Evolutionary conservation across 441 rosid genomes (phyloP), one percentile per base, ranked within the genome.

Genomic region (Mallotus repandus): DNA sequence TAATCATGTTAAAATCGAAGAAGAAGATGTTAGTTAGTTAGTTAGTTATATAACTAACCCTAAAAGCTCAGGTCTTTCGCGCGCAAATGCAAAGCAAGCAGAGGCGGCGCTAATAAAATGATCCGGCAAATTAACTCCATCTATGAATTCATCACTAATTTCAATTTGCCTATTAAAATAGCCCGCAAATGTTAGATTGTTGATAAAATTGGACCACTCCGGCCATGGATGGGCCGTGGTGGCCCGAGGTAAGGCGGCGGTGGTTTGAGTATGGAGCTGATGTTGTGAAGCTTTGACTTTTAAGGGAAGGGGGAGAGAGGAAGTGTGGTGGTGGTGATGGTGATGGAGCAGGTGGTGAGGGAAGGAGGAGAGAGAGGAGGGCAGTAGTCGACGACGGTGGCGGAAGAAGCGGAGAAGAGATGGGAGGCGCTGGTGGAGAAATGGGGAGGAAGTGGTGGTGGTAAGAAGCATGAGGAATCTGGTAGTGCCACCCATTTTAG

Each of bases 81-180:
- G 85, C 10, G 98, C 93, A 60, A 92, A 79, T 5, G 92, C 82
- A 76, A 92, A 74, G 89, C 93, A 91, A 41, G 92, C 98, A 49
- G 65, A 48, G 43, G 84, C 83, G 61, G 85, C 86, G n/a, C 71
- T 74, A 48, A 84, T 35, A 65, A 94, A 77, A 48, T 86, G 91
- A 49, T 66, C 45, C 13, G 70, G 58, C 19, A 66, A 29, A 66
- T 50, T 50, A 13, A 66, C 18, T 15, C 43, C 45, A n/a, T 8
- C 45, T 9, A 66, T 41, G 14, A 66, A 66, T 19, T 66, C 70
- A 1, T 66, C 70, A 14, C 71, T 69, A 25, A 48, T 53, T 58
- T 32, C 15, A 45, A 19, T 64, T 10, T 60, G 63, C n/a, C 50
- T 66, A 76, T 77, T 79, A 43, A 84, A 85, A 78, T 87, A 87